Percentiles rank a stretch among this genome's conserved stretches.
These are phyloP conservation scores for Haplosporangium sp. DNA, from an alignment of 371 early-diverging fungal genomes.

Conservation along the genomic window DNA sequence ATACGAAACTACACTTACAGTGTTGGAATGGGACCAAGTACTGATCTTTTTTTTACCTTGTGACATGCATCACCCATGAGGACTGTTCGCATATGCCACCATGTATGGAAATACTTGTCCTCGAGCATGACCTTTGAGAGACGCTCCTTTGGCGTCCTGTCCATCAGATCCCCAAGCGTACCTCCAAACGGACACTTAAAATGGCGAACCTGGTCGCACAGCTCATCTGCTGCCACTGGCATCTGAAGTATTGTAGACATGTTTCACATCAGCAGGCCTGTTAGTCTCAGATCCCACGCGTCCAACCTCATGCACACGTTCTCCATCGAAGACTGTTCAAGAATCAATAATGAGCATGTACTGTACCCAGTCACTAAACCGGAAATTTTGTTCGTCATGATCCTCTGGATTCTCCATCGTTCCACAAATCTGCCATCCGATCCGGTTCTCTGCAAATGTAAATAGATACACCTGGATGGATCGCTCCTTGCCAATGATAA, in stretches of 20 bases:
- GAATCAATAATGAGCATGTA: too few species aligned
- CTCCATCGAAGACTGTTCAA: too few species aligned
- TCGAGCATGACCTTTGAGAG: slow-evolving; percentile 33
- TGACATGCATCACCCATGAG: slow-evolving; percentile 39
- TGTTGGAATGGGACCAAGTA: not conserved
- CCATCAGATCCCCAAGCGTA: slow-evolving; percentile 24
- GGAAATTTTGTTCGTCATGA: slow-evolving; percentile 22
- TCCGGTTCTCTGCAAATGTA: slow-evolving; percentile 28
- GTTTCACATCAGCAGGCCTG: too few species aligned
- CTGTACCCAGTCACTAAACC: slow-evolving; percentile 35
- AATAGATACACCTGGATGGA: slow-evolving; percentile 31
- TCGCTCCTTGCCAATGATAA: slow-evolving; percentile 29
- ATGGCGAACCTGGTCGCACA: slow-evolving; percentile 24
- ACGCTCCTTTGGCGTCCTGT: slow-evolving; percentile 11
- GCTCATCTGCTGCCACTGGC: slow-evolving; percentile 19
- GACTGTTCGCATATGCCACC: slow-evolving; percentile 23
- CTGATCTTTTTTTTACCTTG: slow-evolving; percentile 5
- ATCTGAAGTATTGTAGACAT: not conserved
- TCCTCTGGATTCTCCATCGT: slow-evolving; percentile 27
- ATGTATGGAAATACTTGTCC: slow-evolving; percentile 33
- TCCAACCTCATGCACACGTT: too few species aligned
- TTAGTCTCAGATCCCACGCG: too few species aligned
- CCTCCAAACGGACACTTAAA: slow-evolving; percentile 26
- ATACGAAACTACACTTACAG: not conserved
- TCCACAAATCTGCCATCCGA: slow-evolving; percentile 29